Base-by-base conservation (phyloP, 441 rosid species). In the Melastoma candidum region DNA sequence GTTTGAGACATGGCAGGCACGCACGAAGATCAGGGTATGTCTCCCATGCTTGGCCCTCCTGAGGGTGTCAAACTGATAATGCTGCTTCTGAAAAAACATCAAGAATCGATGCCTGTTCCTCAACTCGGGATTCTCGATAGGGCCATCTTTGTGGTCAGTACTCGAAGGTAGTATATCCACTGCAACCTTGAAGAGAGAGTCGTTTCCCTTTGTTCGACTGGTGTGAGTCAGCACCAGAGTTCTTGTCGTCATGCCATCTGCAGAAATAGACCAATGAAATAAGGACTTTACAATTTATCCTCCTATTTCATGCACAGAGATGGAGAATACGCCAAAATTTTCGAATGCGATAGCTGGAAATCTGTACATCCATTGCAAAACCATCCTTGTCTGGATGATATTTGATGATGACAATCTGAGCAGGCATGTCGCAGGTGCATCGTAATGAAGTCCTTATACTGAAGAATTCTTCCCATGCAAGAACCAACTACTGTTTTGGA, bases 41-140 rank as follows among this genome's bases (percentile, higher is more conserved):
- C 65, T 70, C 65, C 26, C 80, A 80, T 77, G 64, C 69, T 89
- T 89, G 63, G 93, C 93, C 45, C 77, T 77, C 48, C 93, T 77
- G 58, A 83, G 82, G 3, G 78, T 66, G 71, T 89, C 82, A 46
- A 85, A 89, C 60, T 75, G 76, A 68, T 81, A 77, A 54, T 71
- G 58, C 55, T 82, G 63, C 51, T 59, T 64, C 60, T 78, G 83
- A 61, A 82, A 85, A 53, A 89, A 73, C 17, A 59, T 52, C 73
- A 89, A 68, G 53, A 89, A 78, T 44, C 25, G 48, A 63, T 72
- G 80, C 68, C 95, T 80, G 55, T 66, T 75, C 46, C 76, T 87
- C 25, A 89, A 83, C 58, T 74, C 61, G 46, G 56, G 51, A 67
- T 66, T 74, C 27, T 72, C 71, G 44, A 71, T 12, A 52, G 50